Percentiles rank a stretch among this genome's conserved stretches.
Conservation (phyloP, 2,329 filamentous ascomycete species). For the Colletotrichum salicis region DNA sequence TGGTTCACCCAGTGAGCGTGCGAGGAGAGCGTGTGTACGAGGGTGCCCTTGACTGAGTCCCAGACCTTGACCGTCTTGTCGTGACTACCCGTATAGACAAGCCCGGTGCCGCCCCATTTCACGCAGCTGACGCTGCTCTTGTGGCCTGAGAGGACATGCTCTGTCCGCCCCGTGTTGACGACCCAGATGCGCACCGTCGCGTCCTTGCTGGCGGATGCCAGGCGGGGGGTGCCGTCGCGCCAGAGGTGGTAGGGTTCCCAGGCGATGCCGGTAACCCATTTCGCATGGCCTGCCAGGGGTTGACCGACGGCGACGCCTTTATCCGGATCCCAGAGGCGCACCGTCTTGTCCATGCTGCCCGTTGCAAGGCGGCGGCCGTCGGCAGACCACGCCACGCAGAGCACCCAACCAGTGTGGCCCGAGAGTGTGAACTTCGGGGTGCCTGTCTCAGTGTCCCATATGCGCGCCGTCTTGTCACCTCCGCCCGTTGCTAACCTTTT, state of each 20-base stretch:
- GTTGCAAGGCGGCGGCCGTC: slow-evolving; percentile 85
- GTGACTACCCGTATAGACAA: slow-evolving; percentile 86
- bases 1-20: slow-evolving; percentile 98
- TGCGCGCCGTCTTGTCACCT: slow-evolving; percentile 88
- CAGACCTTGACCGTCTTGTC: slow-evolving; percentile 95
- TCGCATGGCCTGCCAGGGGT: slow-evolving; percentile 82
- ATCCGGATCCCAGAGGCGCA: slow-evolving; percentile 88
- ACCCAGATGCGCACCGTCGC: slow-evolving; percentile 89
- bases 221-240: slow-evolving; percentile 75
- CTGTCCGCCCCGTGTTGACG: slow-evolving; percentile 79
- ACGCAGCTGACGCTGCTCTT: slow-evolving; percentile 91
- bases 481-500: slow-evolving; percentile 86
- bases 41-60: slow-evolving; percentile 81
- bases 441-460: slow-evolving; percentile 96
- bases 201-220: slow-evolving; percentile 92
- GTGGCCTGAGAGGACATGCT: slow-evolving; percentile 88
- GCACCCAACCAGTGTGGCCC: slow-evolving; percentile 89
- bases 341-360: slow-evolving; percentile 90
- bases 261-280: slow-evolving; percentile 82
- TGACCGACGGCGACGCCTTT: slow-evolving; percentile 80
- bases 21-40: slow-evolving; percentile 80
- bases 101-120: slow-evolving; percentile 90
- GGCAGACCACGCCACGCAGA: slow-evolving; percentile 87
- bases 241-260: slow-evolving; percentile 96
- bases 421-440: slow-evolving; percentile 87